These are phyloP conservation scores for Saccharum hybrid DNA, from an alignment of 202 grass and related monocot species.

Conservation along the genomic window DNA sequence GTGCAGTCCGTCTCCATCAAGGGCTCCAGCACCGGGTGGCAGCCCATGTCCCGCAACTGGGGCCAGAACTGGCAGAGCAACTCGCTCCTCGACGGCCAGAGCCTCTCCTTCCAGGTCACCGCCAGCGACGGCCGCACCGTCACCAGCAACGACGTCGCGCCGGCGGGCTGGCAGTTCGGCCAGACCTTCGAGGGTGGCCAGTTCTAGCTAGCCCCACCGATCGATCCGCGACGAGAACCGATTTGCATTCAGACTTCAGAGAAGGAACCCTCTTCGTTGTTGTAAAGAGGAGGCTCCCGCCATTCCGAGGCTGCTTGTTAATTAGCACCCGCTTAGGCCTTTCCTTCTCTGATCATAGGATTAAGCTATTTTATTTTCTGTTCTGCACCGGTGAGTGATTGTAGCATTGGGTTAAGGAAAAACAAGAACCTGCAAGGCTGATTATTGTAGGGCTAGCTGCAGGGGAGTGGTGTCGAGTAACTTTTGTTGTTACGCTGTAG, in stretches of 20 bases:
- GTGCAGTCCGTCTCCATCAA: conserved; percentile 76
- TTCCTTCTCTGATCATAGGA: conserved; percentile 51
- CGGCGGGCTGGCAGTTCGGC: conserved; percentile 75
- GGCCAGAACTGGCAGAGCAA: conserved; percentile 98
- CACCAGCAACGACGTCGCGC: conserved; percentile 63
- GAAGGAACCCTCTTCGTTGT: conserved; percentile 40
- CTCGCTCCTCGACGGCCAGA: conserved; percentile 66
- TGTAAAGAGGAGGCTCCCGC: conserved; percentile 51
- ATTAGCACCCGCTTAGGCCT: conserved; percentile 76
- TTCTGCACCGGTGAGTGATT: background rate
- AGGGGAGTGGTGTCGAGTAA: conserved; percentile 40
- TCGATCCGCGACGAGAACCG: background rate
- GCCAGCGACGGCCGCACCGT: conserved; percentile 70
- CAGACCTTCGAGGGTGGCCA: conserved; percentile 76
- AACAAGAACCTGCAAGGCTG: conserved; percentile 14
- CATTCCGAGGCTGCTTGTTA: conserved; percentile 75
- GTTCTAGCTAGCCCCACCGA: conserved; percentile 52
- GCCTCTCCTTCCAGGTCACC: conserved; percentile 81
- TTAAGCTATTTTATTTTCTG: conserved; percentile 27
- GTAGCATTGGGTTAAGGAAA: conserved; percentile 14
- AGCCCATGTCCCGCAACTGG: conserved; percentile 88
- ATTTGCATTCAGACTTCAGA: conserved; percentile 1
- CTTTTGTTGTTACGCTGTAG: conserved; percentile 41
- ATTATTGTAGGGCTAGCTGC: conserved; percentile 15
- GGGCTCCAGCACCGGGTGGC: conserved; percentile 75